phyloP scores from a whole-genome alignment of 1,284 basidiomycete genomes.

The Singerocomus inundabilis region DNA sequence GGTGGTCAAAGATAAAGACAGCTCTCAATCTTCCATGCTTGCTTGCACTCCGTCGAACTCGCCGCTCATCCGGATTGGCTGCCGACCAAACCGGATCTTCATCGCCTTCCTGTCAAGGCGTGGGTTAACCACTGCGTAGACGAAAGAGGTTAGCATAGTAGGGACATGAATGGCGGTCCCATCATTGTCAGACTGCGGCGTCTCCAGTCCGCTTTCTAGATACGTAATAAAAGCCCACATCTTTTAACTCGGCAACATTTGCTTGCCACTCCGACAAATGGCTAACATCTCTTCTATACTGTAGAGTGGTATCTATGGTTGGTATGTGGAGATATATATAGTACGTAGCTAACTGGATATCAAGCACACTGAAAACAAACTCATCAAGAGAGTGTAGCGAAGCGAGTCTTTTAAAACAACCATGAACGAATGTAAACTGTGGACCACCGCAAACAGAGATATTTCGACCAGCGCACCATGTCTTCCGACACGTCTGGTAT shows the following conservation, averaged over 20 bases:
- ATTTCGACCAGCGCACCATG: conserved; percentile 8
- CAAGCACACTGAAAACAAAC: neutral
- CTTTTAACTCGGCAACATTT: neutral
- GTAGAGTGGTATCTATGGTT: conserved; percentile 12
- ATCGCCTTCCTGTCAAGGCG: neutral
- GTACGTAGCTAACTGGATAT: neutral
- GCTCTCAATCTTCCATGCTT: neutral
- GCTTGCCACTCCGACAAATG: neutral
- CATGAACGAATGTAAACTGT: neutral
- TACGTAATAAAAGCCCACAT: too few species aligned
- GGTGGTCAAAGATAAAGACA: neutral
- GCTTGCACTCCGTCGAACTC: neutral
- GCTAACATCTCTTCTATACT: conserved; percentile 1
- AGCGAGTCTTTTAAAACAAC: neutral
- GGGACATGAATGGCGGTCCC: too few species aligned
- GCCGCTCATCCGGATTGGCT: neutral
- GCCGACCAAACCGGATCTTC: neutral
- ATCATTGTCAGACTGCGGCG: too few species aligned
- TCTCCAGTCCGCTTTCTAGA: too few species aligned
- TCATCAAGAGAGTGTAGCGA: neutral
- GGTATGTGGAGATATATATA: conserved; percentile 1
- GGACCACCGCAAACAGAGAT: neutral
- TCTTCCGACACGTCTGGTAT: neutral
- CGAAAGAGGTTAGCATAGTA: too few species aligned
- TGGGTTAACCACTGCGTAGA: too few species aligned